Conservation (phyloP, 2,329 filamentous ascomycete genomes). For the Mariannaea sp. region DNA sequence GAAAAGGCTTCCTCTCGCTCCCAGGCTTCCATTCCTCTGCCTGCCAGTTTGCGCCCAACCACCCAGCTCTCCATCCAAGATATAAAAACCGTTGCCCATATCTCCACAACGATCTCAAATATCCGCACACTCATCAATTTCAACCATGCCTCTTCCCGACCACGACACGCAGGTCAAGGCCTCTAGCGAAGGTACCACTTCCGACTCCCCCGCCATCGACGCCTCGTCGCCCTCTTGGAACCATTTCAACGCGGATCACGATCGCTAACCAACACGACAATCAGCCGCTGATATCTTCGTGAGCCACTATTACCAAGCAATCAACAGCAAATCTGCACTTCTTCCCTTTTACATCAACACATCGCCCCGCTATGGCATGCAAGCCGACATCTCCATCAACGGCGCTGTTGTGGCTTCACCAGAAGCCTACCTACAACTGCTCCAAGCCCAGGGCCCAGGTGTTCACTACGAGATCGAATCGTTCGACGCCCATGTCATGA, state of each 20-base stretch:
- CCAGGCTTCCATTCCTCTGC: constrained; percentile 3
- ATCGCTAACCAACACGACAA: constrained; percentile 24
- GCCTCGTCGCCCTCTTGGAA: neutral
- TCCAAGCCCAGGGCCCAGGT: constrained; percentile 63
- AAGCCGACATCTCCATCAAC: constrained; percentile 78
- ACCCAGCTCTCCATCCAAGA: neutral
- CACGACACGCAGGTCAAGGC: constrained; percentile 51
- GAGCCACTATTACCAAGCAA: constrained; percentile 74
- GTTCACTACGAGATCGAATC: constrained; percentile 74
- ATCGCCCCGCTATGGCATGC: constrained; percentile 56
- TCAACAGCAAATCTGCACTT: constrained; percentile 67
- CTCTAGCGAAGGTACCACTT: constrained; percentile 52
- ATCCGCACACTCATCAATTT: neutral
- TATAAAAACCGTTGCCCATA: neutral
- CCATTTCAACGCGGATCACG: constrained; percentile 4
- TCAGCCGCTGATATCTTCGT: constrained; percentile 73
- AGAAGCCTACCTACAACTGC: constrained; percentile 68
- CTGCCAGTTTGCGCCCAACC: constrained; percentile 35
- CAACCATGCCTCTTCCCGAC: constrained; percentile 44
- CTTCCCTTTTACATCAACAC: constrained; percentile 72
- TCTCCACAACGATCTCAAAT: neutral
- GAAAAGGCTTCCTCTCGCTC: neutral
- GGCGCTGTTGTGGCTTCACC: constrained; percentile 69
- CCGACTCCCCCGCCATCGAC: neutral
- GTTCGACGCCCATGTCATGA: constrained; percentile 78